Percentiles rank a stretch among this genome's conserved stretches.
phyloP scores from a whole-genome alignment of 164 flowering plant genomes.

The Umbilicus rupestris region DNA sequence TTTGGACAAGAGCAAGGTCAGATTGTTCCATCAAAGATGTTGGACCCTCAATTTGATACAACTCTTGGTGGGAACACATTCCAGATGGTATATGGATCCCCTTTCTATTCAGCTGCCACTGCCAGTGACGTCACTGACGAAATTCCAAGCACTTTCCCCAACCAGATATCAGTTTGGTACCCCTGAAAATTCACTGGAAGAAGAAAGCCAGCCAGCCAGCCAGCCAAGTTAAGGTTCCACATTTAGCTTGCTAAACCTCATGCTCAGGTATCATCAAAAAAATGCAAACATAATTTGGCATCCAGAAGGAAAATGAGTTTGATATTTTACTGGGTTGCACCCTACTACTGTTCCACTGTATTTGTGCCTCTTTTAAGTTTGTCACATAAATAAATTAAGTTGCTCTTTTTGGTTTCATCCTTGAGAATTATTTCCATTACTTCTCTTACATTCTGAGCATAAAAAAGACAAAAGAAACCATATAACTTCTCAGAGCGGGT shows the following conservation, averaged over 20 bases:
- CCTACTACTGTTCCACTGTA: no score
- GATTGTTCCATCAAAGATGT: neutral
- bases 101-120: neutral
- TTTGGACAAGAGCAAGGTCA: slow-evolving; percentile 7
- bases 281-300: neutral
- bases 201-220: neutral
- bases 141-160: neutral
- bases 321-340: no score
- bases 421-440: no score
- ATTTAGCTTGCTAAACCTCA: neutral
- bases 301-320: neutral
- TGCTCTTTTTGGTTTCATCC: no score
- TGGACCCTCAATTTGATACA: neutral
- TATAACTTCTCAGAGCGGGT: no score
- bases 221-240: neutral
- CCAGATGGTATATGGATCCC: neutral
- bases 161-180: neutral
- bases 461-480: no score
- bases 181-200: neutral
- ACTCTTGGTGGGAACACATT: slow-evolving; percentile 1
- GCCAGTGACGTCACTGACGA: neutral
- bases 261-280: neutral
- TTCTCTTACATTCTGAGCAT: no score
- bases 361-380: no score
- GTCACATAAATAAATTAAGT: no score